Evolutionary conservation across 2,329 filamentous ascomycete genomes (phyloP).

Genomic region (Curvularia eragrostidis): DNA sequence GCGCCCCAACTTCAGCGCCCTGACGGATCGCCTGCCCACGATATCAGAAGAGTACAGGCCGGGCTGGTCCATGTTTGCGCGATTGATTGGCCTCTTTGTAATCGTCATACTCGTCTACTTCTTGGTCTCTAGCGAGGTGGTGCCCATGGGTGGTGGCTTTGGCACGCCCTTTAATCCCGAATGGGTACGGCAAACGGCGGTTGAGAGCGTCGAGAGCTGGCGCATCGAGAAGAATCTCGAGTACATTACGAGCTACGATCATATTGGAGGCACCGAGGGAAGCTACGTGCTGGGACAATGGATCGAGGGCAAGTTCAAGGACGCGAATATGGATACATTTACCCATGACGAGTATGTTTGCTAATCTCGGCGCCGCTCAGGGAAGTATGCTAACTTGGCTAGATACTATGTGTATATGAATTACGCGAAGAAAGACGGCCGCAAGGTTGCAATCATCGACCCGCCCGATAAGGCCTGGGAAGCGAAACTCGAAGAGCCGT

Average conservation of each 20-base stretch:
- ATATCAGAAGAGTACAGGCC: constrained; percentile 58
- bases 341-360: constrained; percentile 67
- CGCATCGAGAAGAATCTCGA: constrained; percentile 70
- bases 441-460: constrained; percentile 80
- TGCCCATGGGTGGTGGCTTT: constrained; percentile 66
- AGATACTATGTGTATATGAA: constrained; percentile 87
- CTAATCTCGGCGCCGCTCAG: not conserved
- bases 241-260: constrained; percentile 83
- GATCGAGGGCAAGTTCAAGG: constrained; percentile 77
- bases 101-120: constrained; percentile 81
- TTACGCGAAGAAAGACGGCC: constrained; percentile 79
- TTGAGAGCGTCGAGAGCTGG: constrained; percentile 72
- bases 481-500: constrained; percentile 82
- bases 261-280: constrained; percentile 92
- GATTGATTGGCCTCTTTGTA: constrained; percentile 75
- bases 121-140: constrained; percentile 84
- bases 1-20: constrained; percentile 32
- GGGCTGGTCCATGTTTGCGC: constrained; percentile 71
- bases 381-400: constrained; percentile 25
- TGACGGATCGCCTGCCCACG: constrained; percentile 49
- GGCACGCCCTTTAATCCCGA: constrained; percentile 82
- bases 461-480: constrained; percentile 74
- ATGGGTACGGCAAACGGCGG: constrained; percentile 76
- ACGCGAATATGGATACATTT: constrained; percentile 76
- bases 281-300: constrained; percentile 86